These are phyloP conservation scores for Saururus chinensis DNA, from an alignment of 164 flowering plant species.

Conservation along the genomic window DNA sequence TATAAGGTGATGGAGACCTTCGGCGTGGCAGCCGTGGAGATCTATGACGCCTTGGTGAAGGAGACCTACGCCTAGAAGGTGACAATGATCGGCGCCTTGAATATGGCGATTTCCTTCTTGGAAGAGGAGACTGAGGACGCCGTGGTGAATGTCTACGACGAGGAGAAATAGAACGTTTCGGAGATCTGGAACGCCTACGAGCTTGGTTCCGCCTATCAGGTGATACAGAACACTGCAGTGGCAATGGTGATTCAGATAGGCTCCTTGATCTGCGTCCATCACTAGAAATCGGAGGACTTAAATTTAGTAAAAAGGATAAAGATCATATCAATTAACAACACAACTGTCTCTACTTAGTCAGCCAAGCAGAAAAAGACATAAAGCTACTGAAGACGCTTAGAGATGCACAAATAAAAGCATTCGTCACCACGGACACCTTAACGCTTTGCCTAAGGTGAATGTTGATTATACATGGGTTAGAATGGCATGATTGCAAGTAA, in stretches of 20 bases:
- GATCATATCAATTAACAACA: background rate
- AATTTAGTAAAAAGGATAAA: background rate
- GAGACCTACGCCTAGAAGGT: constrained; percentile 25
- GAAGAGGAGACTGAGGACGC: constrained; percentile 33
- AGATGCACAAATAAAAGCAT: background rate
- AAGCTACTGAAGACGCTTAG: background rate
- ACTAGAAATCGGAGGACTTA: constrained; percentile 13
- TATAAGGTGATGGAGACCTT: constrained; percentile 16
- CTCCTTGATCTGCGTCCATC: constrained; percentile 51
- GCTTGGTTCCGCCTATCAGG: constrained; percentile 30
- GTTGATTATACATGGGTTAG: no score
- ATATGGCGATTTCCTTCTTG: constrained; percentile 29
- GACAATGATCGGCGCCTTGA: constrained; percentile 17
- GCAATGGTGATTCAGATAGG: constrained; percentile 49
- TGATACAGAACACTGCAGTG: constrained; percentile 39
- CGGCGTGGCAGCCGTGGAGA: constrained; percentile 23
- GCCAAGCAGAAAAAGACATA: no score
- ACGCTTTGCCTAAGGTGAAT: background rate
- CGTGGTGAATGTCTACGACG: constrained; percentile 34
- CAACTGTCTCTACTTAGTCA: no score
- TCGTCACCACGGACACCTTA: background rate
- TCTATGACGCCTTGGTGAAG: constrained; percentile 17
- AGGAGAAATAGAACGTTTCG: constrained; percentile 47
- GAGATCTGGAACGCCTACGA: constrained; percentile 9
- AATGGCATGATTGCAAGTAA: background rate